phyloP scores from a whole-genome alignment of 2,329 filamentous ascomycete genomes.

The Byssothecium circinans region DNA sequence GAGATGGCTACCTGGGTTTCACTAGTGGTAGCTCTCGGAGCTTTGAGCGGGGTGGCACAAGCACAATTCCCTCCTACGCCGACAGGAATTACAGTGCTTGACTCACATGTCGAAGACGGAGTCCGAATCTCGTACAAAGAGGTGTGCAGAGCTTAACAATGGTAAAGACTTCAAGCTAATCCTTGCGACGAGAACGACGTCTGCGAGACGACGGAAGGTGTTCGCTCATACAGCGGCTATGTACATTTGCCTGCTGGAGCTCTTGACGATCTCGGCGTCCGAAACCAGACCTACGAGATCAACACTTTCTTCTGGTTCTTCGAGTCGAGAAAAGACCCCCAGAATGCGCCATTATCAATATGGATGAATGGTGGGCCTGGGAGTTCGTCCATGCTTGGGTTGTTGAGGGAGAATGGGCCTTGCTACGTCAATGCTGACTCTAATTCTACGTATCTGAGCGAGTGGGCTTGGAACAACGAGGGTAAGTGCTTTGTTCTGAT shows the following conservation, averaged over 20 bases:
- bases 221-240: constrained; percentile 62
- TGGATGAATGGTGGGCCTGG: constrained; percentile 66
- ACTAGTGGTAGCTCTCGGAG: constrained; percentile 17
- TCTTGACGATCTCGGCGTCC: constrained; percentile 37
- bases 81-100: constrained; percentile 42
- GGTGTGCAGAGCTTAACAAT: constrained; percentile 22
- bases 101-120: constrained; percentile 44
- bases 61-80: constrained; percentile 47
- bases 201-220: constrained; percentile 60
- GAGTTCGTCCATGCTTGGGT: constrained; percentile 44
- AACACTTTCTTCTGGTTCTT: constrained; percentile 69
- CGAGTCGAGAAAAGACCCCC: constrained; percentile 58
- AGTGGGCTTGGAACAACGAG: constrained; percentile 65
- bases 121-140: constrained; percentile 51
- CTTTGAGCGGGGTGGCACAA: constrained; percentile 13
- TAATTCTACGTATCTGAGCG: constrained; percentile 55
- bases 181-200: constrained; percentile 42
- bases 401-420: constrained; percentile 53
- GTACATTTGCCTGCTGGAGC: constrained; percentile 57
- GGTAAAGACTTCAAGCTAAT: neutral
- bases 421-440: constrained; percentile 58
- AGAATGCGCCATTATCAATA: constrained; percentile 59
- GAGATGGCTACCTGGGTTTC: constrained; percentile 15
- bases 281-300: constrained; percentile 54
- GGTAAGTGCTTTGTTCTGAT: constrained; percentile 7